phyloP scores from a whole-genome alignment of 1,139 yeast species.

The Yamadazyma aaseri region DNA sequence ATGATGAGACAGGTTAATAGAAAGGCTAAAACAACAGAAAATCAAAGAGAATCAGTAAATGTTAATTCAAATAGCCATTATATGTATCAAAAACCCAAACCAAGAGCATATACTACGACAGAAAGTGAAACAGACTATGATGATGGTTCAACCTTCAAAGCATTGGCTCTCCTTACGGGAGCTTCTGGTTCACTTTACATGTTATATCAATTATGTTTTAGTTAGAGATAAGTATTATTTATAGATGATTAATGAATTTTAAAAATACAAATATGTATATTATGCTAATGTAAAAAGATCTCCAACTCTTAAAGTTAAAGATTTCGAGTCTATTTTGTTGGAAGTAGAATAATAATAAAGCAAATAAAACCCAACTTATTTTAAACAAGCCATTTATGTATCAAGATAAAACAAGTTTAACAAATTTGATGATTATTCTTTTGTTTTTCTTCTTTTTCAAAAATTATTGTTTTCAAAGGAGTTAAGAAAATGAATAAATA shows the following conservation, averaged over 20 bases:
- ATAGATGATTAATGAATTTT: slow-evolving; percentile 1
- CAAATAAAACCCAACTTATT: no score
- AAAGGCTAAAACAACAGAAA: slow-evolving; percentile 11
- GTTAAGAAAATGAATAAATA: not conserved
- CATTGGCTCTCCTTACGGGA: slow-evolving; percentile 30
- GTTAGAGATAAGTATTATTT: not conserved
- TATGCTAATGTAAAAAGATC: slow-evolving; percentile 10
- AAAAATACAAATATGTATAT: slow-evolving; percentile 8
- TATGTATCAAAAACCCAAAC: slow-evolving; percentile 30
- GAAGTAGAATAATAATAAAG: no score
- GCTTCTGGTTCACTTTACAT: slow-evolving; percentile 28
- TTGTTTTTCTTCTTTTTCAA: not conserved
- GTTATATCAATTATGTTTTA: slow-evolving; percentile 2
- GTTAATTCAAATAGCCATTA: slow-evolving; percentile 21
- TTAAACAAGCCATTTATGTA: no score
- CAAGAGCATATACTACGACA: slow-evolving; percentile 1
- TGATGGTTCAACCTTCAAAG: slow-evolving; percentile 22
- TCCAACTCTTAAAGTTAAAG: no score
- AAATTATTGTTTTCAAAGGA: not conserved
- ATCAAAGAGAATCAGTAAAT: slow-evolving; percentile 9
- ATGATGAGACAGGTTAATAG: slow-evolving; percentile 39
- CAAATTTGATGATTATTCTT: not conserved
- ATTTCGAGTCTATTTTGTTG: no score
- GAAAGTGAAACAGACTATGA: slow-evolving; percentile 18
- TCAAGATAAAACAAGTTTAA: no score